phyloP scores from a whole-genome alignment of 495 filamentous ascomycete genomes.

The Friedmanniomyces endolithicus region DNA sequence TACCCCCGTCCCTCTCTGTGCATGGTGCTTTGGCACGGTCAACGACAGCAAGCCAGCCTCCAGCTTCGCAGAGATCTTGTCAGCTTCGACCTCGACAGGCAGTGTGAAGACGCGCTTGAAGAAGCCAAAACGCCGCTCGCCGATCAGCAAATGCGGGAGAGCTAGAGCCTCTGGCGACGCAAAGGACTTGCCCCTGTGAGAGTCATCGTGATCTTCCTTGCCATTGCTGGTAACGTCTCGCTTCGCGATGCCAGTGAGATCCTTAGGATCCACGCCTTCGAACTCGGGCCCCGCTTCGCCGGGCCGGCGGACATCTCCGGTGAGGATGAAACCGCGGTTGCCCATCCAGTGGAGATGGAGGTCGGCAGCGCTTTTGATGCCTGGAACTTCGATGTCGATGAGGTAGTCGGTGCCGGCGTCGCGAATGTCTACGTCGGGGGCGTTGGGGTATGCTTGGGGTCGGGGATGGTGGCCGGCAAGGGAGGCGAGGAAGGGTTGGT shows the following conservation, averaged over 20 bases:
- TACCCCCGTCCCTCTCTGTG: background rate
- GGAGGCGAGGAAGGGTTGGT: background rate
- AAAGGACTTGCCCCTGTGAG: background rate
- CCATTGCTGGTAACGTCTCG: background rate
- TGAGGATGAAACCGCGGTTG: background rate
- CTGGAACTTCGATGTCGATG: conserved; percentile 7
- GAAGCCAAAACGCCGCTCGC: background rate
- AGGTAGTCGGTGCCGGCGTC: background rate
- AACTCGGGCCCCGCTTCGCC: background rate
- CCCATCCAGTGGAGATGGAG: background rate
- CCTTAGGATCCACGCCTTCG: too few relatives aligned
- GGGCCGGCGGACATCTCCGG: background rate
- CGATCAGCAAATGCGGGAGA: background rate
- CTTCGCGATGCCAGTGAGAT: too few relatives aligned
- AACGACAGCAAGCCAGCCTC: conserved; percentile 6
- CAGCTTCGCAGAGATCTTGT: conserved; percentile 1
- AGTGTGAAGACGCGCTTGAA: conserved; percentile 3
- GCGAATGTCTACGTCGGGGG: conserved; percentile 7
- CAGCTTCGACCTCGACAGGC: background rate
- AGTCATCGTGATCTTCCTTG: background rate
- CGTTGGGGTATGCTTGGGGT: background rate
- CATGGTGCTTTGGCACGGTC: conserved; percentile 1
- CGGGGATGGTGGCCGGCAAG: background rate
- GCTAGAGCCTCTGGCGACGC: background rate
- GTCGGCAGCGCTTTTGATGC: background rate